phyloP scores from a whole-genome alignment of 257 asterid genomes.

The Sherardia arvensis region DNA sequence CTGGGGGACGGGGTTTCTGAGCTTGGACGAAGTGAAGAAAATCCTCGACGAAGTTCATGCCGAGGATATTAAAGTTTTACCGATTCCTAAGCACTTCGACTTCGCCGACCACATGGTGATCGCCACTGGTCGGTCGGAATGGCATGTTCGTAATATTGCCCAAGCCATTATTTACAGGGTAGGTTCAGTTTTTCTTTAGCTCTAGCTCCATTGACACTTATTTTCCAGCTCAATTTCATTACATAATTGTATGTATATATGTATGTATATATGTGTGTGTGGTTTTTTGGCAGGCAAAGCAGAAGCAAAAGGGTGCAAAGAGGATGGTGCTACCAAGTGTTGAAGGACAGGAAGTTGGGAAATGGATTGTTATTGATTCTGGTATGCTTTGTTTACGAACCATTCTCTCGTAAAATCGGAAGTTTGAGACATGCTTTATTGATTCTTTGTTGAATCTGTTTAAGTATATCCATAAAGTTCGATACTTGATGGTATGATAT shows the following conservation, averaged over 20 bases:
- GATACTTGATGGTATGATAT: neutral
- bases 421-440: neutral
- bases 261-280: too few relatives aligned
- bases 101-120: slow-evolving; percentile 77
- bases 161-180: slow-evolving; percentile 86
- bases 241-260: too few relatives aligned
- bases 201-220: neutral
- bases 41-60: slow-evolving; percentile 78
- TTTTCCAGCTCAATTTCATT: neutral
- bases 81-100: slow-evolving; percentile 53
- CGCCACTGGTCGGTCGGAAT: slow-evolving; percentile 87
- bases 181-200: slow-evolving; percentile 15
- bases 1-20: slow-evolving; percentile 36
- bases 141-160: slow-evolving; percentile 95
- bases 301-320: slow-evolving; percentile 84
- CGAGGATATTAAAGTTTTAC: slow-evolving; percentile 58
- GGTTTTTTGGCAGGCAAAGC: slow-evolving; percentile 61
- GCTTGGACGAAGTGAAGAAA: slow-evolving; percentile 74
- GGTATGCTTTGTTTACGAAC: slow-evolving; percentile 37
- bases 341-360: slow-evolving; percentile 89
- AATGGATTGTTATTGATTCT: slow-evolving; percentile 90
- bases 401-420: neutral
- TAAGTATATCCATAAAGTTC: neutral
- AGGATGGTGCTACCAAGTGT: slow-evolving; percentile 80
- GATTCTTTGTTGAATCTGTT: neutral